These are phyloP conservation scores for Paraphaeosphaeria minitans DNA, from an alignment of 2,329 filamentous ascomycete genomes.

Conservation along the genomic window DNA sequence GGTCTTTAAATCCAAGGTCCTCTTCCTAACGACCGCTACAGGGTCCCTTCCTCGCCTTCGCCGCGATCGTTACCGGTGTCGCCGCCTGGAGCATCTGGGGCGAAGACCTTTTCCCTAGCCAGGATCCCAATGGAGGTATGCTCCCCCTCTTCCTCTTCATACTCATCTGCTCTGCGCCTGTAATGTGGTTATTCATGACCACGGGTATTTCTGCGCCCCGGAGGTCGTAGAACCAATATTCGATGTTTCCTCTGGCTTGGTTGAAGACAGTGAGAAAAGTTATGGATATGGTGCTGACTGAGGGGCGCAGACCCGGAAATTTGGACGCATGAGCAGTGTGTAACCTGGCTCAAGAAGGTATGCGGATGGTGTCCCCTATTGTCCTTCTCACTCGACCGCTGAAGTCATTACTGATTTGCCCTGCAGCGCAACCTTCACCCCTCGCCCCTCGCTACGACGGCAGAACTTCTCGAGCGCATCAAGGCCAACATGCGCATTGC, in stretches of 20 bases:
- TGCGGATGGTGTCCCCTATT: constrained; percentile 41
- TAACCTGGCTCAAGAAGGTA: constrained; percentile 81
- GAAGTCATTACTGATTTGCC: constrained; percentile 3
- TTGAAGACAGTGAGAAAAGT: not conserved
- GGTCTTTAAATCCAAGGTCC: not conserved
- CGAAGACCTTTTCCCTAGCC: constrained; percentile 77
- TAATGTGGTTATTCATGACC: not conserved
- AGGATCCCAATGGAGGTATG: constrained; percentile 79
- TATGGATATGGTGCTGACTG: constrained; percentile 6
- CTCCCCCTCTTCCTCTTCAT: constrained; percentile 10
- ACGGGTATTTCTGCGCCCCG: not conserved
- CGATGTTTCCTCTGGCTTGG: no score
- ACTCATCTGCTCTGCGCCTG: not conserved
- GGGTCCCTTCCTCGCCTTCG: constrained; percentile 61
- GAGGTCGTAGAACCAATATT: not conserved
- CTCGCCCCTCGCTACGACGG: constrained; percentile 62
- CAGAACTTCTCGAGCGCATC: constrained; percentile 70
- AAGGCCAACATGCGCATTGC: constrained; percentile 67
- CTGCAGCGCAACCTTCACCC: constrained; percentile 67
- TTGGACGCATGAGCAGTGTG: constrained; percentile 83
- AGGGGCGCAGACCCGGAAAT: constrained; percentile 60
- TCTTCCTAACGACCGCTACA: constrained; percentile 11
- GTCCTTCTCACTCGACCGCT: not conserved
- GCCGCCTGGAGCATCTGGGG: constrained; percentile 87
- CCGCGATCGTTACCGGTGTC: constrained; percentile 78